These are phyloP conservation scores for Saprolegnia diclina DNA, from an alignment of 352 stramenopile genomes.

Conservation along the genomic window DNA sequence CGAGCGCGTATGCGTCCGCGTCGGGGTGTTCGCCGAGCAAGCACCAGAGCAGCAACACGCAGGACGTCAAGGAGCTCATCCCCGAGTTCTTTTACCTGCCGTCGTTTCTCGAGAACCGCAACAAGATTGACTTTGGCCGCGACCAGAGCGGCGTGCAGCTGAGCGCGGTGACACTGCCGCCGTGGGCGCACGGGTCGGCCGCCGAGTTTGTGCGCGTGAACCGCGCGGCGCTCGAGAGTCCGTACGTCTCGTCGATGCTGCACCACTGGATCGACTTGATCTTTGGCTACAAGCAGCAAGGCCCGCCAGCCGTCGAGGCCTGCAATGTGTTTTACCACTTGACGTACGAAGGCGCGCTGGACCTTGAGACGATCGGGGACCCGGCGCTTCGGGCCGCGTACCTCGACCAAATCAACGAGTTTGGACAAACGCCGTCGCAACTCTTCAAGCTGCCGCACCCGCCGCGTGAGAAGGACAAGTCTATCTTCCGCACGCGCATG, in stretches of 20 bases:
- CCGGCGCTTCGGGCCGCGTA: conserved; percentile 67
- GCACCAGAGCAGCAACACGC: conserved; percentile 66
- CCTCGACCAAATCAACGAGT: conserved; percentile 96
- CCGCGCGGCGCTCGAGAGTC: conserved; percentile 92
- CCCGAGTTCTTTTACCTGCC: conserved; percentile 97
- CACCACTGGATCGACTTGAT: conserved; percentile 99
- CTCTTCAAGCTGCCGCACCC: conserved; percentile 84
- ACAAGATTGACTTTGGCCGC: conserved; percentile 92
- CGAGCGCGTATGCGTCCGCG: conserved; percentile 86
- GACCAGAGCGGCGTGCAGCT: conserved; percentile 79
- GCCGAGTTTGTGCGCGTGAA: conserved; percentile 95
- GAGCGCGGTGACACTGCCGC: conserved; percentile 88
- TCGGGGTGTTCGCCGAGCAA: conserved; percentile 32
- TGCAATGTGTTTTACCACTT: conserved; percentile 98
- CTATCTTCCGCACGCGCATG: background rate
- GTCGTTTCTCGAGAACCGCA: conserved; percentile 94
- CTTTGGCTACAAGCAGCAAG: conserved; percentile 96
- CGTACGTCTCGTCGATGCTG: conserved; percentile 92
- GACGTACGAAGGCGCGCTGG: conserved; percentile 96
- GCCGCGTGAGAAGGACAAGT: conserved; percentile 28
- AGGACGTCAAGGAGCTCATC: conserved; percentile 98
- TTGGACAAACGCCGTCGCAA: conserved; percentile 96
- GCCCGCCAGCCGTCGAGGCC: conserved; percentile 84
- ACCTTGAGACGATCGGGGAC: conserved; percentile 86
- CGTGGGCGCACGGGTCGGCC: conserved; percentile 90